These are phyloP conservation scores for Clitocybe nebularis DNA, from an alignment of 1,284 basidiomycete species.

Conservation along the genomic window DNA sequence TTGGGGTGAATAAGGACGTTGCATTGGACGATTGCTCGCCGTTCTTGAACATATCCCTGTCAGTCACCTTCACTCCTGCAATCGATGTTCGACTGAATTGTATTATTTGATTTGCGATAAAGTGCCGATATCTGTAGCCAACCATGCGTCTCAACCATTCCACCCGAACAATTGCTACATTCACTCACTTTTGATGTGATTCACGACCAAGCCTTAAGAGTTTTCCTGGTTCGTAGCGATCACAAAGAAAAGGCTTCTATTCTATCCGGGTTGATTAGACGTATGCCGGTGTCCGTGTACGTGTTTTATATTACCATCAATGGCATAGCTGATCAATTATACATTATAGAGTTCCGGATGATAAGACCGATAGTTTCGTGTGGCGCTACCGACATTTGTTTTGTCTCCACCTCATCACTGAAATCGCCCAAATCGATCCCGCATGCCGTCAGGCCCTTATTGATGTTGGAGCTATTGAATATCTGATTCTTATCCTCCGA, in stretches of 20 bases:
- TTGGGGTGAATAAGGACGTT: slow-evolving; percentile 11
- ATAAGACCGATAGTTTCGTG: background rate
- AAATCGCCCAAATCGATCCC: slow-evolving; percentile 5
- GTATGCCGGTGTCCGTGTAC: slow-evolving; percentile 8
- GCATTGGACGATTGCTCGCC: slow-evolving; percentile 10
- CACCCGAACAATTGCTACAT: slow-evolving; percentile 6
- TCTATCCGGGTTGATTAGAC: slow-evolving; percentile 7
- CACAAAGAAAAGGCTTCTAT: slow-evolving; percentile 9
- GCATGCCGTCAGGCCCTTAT: slow-evolving; percentile 8
- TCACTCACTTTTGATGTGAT: slow-evolving; percentile 11
- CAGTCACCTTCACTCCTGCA: no score
- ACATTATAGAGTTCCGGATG: no score
- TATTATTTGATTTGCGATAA: background rate
- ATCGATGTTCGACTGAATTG: no score
- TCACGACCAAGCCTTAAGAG: slow-evolving; percentile 13
- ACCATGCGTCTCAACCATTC: slow-evolving; percentile 11
- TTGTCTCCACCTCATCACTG: slow-evolving; percentile 12
- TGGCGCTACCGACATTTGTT: slow-evolving; percentile 14
- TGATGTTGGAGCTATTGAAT: slow-evolving; percentile 9
- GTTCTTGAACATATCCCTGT: slow-evolving; percentile 11
- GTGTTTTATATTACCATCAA: background rate
- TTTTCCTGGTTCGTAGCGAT: slow-evolving; percentile 11
- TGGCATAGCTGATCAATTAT: background rate
- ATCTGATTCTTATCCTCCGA: slow-evolving; percentile 11
- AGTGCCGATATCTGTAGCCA: slow-evolving; percentile 12